These are phyloP conservation scores for Plasmodium inui DNA, from an alignment of 169 alveolate species.

Conservation along the genomic window DNA sequence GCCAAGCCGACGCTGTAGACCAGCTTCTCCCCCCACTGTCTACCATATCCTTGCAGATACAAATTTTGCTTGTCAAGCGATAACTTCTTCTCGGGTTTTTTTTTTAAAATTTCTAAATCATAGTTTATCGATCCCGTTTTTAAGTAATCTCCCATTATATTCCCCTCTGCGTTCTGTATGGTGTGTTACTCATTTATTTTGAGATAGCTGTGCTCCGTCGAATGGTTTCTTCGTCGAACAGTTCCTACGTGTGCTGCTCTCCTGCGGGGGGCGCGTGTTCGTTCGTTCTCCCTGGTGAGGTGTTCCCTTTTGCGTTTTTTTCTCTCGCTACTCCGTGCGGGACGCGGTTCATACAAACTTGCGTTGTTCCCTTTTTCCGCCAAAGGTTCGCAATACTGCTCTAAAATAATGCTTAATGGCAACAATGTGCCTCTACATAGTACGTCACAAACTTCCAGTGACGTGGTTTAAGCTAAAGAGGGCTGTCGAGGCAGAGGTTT, in stretches of 20 bases:
- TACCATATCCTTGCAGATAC: slow-evolving; percentile 86
- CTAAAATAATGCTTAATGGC: background rate
- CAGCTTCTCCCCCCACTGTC: slow-evolving; percentile 91
- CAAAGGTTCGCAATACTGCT: background rate
- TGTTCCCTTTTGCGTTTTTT: background rate
- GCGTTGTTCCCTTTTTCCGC: background rate
- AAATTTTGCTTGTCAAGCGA: slow-evolving; percentile 80
- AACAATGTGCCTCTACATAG: background rate
- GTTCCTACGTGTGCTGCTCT: background rate
- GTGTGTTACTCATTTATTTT: slow-evolving; percentile 38
- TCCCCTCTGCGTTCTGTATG: background rate
- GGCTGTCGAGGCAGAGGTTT: background rate
- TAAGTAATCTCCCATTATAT: slow-evolving; percentile 83
- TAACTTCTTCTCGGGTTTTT: slow-evolving; percentile 74
- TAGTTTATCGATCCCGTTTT: slow-evolving; percentile 80
- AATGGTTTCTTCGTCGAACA: background rate
- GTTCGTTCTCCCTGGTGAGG: background rate
- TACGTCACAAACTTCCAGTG: background rate
- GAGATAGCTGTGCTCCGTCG: background rate
- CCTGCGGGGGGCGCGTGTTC: background rate
- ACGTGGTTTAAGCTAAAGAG: background rate
- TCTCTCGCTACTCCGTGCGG: background rate
- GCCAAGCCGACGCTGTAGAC: slow-evolving; percentile 90
- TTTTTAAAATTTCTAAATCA: slow-evolving; percentile 82
- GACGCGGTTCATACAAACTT: background rate